Conservation (phyloP, 2,329 filamentous ascomycete species). For the Xylariaceae sp. region DNA sequence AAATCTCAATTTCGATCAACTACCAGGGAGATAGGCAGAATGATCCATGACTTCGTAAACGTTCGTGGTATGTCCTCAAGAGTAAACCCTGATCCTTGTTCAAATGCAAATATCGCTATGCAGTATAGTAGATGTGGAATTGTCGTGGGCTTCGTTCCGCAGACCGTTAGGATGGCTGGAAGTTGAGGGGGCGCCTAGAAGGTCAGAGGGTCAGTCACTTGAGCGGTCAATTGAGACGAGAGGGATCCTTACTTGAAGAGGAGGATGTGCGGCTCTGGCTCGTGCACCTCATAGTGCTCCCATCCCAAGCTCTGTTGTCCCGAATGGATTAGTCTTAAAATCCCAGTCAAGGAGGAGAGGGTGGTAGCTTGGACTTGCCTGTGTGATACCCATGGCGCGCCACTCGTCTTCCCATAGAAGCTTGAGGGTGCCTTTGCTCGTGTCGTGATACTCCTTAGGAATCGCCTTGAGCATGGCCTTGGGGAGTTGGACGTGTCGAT, state of each 20-base stretch:
- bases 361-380: slow-evolving; percentile 67
- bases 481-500: slow-evolving; percentile 94
- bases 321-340: slow-evolving; percentile 5
- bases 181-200: slow-evolving; percentile 75
- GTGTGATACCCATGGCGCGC: slow-evolving; percentile 94
- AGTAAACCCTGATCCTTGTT: slow-evolving; percentile 27
- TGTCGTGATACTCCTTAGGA: slow-evolving; percentile 90
- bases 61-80: slow-evolving; percentile 29
- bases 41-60: slow-evolving; percentile 15
- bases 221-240: background rate
- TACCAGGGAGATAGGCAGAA: slow-evolving; percentile 5
- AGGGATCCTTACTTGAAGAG: slow-evolving; percentile 83
- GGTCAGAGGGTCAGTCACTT: slow-evolving; percentile 10
- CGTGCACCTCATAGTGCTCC: slow-evolving; percentile 99
- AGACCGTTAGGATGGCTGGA: slow-evolving; percentile 63
- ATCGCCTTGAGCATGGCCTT: slow-evolving; percentile 98
- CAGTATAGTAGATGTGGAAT: slow-evolving; percentile 26
- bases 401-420: slow-evolving; percentile 98
- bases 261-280: slow-evolving; percentile 96
- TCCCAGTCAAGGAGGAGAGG: background rate
- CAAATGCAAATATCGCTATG: slow-evolving; percentile 34
- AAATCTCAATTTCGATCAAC: slow-evolving; percentile 11
- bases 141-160: slow-evolving; percentile 12
- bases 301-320: slow-evolving; percentile 79
- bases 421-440: slow-evolving; percentile 86